Percentiles rank a stretch among this genome's conserved stretches.
phyloP scores from a whole-genome alignment of 2,329 filamentous ascomycete genomes.

The Penicillium concentricum region DNA sequence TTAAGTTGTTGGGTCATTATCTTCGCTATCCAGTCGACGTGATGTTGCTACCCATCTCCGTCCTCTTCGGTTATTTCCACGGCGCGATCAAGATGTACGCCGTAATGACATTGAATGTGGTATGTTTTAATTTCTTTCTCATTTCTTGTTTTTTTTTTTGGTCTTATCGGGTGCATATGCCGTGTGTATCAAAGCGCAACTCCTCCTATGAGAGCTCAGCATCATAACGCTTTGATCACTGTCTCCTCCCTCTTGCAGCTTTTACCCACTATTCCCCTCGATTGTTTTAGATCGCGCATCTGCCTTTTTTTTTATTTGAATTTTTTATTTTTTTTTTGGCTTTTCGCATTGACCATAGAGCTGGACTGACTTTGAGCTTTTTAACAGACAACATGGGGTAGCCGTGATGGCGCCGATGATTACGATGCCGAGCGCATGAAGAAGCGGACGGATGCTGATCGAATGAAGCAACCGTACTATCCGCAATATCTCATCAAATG shows the following conservation, averaged over 20 bases:
- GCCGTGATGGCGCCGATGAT: conserved; percentile 83
- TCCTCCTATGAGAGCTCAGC: conserved; percentile 20
- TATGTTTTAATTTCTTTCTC: conserved; percentile 50
- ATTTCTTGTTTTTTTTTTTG: neutral
- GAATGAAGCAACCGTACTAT: conserved; percentile 35
- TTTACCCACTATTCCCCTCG: conserved; percentile 20
- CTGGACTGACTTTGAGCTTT: conserved; percentile 10
- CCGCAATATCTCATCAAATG: conserved; percentile 33
- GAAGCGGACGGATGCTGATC: conserved; percentile 38
- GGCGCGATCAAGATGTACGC: conserved; percentile 90
- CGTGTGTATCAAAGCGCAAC: conserved; percentile 12
- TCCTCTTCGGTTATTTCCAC: conserved; percentile 90
- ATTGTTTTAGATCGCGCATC: neutral
- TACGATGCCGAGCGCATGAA: conserved; percentile 72
- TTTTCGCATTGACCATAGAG: neutral
- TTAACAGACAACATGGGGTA: conserved; percentile 86
- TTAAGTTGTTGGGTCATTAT: conserved; percentile 88
- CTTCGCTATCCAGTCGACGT: conserved; percentile 79
- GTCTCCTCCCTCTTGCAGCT: conserved; percentile 23
- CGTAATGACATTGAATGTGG: conserved; percentile 76
- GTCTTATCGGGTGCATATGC: conserved; percentile 1
- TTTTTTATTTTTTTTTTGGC: conserved; percentile 2
- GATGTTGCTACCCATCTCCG: conserved; percentile 76
- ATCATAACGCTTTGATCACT: conserved; percentile 27
- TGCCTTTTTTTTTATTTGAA: neutral